phyloP scores from a whole-genome alignment of 1,284 basidiomycete genomes.

The Ustilago bromivora region DNA sequence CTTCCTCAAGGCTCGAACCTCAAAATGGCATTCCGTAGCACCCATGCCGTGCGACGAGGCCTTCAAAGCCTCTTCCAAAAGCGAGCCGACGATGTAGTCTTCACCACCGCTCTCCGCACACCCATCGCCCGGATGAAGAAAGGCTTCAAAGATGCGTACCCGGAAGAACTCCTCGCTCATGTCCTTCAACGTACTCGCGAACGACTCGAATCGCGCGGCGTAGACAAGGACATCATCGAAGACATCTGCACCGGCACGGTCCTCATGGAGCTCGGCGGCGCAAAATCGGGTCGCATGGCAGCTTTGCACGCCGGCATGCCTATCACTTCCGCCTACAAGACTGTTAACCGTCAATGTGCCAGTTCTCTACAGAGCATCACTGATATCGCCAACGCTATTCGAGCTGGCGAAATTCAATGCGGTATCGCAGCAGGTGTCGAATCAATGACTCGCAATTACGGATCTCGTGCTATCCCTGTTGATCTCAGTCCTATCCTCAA shows the following conservation, averaged over 20 bases:
- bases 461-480: constrained; percentile 67
- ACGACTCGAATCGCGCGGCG: constrained; percentile 65
- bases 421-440: constrained; percentile 68
- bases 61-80: constrained; percentile 59
- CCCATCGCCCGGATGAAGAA: constrained; percentile 69
- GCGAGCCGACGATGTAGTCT: constrained; percentile 63
- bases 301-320: constrained; percentile 69
- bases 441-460: constrained; percentile 68
- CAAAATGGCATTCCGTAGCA: constrained; percentile 58
- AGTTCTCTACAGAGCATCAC: constrained; percentile 69
- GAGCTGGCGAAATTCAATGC: constrained; percentile 58
- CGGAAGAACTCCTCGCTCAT: constrained; percentile 69
- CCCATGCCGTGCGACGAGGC: constrained; percentile 36
- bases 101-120: constrained; percentile 70
- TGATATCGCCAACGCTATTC: constrained; percentile 70
- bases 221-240: constrained; percentile 67
- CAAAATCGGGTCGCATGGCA: constrained; percentile 69
- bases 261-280: constrained; percentile 71
- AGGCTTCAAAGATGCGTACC: constrained; percentile 68
- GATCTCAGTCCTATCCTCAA: constrained; percentile 66
- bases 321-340: constrained; percentile 49
- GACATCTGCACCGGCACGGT: constrained; percentile 70
- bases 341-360: constrained; percentile 71
- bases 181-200: constrained; percentile 66
- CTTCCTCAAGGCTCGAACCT: background rate